Evolutionary conservation across 2,329 filamentous ascomycete genomes (phyloP), one percentile per base, ranked within the genome.

Genomic region (Arachnopeziza araneosa): DNA sequence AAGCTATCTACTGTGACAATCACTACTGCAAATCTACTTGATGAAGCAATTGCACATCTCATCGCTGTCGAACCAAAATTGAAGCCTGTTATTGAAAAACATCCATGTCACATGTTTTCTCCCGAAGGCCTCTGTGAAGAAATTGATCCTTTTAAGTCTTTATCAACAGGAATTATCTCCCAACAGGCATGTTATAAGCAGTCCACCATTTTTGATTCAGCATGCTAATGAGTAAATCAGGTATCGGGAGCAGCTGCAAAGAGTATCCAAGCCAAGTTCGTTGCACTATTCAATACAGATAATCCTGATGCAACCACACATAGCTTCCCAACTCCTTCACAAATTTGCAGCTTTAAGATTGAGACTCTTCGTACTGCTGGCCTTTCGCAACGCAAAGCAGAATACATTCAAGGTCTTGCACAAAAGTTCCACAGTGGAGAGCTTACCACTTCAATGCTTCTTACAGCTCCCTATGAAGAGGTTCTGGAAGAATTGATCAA

Each of bases 231-330:
- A 26, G n/a, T 10, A 22, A 19, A 19, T 19, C 44, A 71, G 70
- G 93, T 99, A 22, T 96, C 92, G 0, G 92, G 93, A 21, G 91
- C 92, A 6, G 95, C 95, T 0, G 95, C 95, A 14, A 88, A 85
- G 66, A 90, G 90, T 6, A 98, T 99, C 76, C 93, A 93, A 73
- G 83, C 83, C 55, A 93, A 91, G 65, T 97, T 97, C 72, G 77
- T 96, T 22, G 80, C 78, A 1, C 77, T 97, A 6, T 97, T 96
- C 73, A 67, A 73, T 57, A 44, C 72, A 77, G 68, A 75, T 6
- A 70, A 74, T 21, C 69, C 70, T 52, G 68, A 70, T 56, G 63
- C 64, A 24, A 59, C 58, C 22, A 61, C 67, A 56, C 52, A 67
- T 65, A 53, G 68, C 44, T 98, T 97, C 70, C 93, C 93, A 0